A percentile compares a stretch with the other conserved stretches of the same genome.
These are phyloP conservation scores for Hirsutella thompsonii DNA, from an alignment of 2,329 filamentous ascomycete species.

Conservation along the genomic window DNA sequence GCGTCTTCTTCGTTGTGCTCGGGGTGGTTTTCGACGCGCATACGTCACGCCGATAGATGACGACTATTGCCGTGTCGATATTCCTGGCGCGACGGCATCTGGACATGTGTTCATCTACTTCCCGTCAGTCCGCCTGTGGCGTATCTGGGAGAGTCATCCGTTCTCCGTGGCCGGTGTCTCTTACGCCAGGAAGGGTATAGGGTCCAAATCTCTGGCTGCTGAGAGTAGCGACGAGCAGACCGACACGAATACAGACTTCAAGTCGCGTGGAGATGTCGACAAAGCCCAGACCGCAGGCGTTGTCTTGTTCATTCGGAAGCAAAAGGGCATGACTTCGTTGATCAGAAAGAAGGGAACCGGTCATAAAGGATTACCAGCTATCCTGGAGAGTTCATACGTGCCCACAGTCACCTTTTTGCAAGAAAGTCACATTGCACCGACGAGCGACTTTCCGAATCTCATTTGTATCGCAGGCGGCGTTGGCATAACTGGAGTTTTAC, in stretches of 20 bases:
- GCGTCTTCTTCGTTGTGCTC: constrained; percentile 6
- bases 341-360: neutral
- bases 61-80: constrained; percentile 13
- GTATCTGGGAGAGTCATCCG: constrained; percentile 17
- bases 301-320: constrained; percentile 3
- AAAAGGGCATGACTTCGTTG: constrained; percentile 2
- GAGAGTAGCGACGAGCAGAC: no score
- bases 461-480: constrained; percentile 18
- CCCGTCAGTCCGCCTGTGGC: constrained; percentile 11
- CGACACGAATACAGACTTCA: no score
- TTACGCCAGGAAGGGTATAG: neutral
- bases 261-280: no score
- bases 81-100: constrained; percentile 9
- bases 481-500: constrained; percentile 16
- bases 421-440: constrained; percentile 5
- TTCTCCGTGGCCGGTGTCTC: constrained; percentile 11
- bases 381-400: constrained; percentile 11
- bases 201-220: no score
- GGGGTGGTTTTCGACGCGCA: constrained; percentile 9
- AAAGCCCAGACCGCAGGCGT: neutral
- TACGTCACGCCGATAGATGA: constrained; percentile 11
- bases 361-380: constrained; percentile 7
- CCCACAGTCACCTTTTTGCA: constrained; percentile 6
- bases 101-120: constrained; percentile 17
- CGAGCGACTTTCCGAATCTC: constrained; percentile 10